Evolutionary conservation across 345 rosid species (phyloP).

Genomic region (Rubroshorea leprosula): DNA sequence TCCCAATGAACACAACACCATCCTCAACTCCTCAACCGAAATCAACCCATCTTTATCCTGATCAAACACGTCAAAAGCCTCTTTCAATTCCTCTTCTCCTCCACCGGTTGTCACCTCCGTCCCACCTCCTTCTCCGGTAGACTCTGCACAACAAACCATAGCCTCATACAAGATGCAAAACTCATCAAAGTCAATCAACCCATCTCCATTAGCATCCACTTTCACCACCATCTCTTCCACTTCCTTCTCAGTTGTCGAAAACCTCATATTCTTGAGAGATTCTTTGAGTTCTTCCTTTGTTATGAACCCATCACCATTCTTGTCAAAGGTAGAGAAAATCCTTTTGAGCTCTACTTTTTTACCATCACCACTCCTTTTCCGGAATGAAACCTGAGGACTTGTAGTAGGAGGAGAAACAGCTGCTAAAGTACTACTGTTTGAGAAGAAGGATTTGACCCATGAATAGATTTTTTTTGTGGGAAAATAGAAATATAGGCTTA

Average conservation of each 20-base stretch:
- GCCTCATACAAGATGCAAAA: constrained; percentile 27
- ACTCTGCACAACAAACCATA: constrained; percentile 2
- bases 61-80: constrained; percentile 63
- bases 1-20: constrained; percentile 45
- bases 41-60: constrained; percentile 57
- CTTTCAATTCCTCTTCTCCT: constrained; percentile 32
- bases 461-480: too few species aligned
- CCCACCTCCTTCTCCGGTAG: constrained; percentile 1
- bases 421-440: too few species aligned
- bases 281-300: constrained; percentile 33
- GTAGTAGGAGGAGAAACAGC: too few species aligned
- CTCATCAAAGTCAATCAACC: constrained; percentile 48
- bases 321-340: constrained; percentile 48
- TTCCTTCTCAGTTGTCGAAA: constrained; percentile 25
- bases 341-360: constrained; percentile 26
- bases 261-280: constrained; percentile 23
- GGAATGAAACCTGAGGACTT: too few species aligned
- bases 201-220: constrained; percentile 54
- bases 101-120: constrained; percentile 11
- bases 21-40: constrained; percentile 48
- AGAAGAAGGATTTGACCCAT: too few species aligned
- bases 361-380: too few species aligned
- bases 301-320: constrained; percentile 54
- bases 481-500: too few species aligned
- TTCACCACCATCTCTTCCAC: constrained; percentile 35